Evolutionary conservation across 2,329 filamentous ascomycete genomes (phyloP), one percentile per base, ranked within the genome.

Genomic region (Proliferodiscus dingleyae): DNA sequence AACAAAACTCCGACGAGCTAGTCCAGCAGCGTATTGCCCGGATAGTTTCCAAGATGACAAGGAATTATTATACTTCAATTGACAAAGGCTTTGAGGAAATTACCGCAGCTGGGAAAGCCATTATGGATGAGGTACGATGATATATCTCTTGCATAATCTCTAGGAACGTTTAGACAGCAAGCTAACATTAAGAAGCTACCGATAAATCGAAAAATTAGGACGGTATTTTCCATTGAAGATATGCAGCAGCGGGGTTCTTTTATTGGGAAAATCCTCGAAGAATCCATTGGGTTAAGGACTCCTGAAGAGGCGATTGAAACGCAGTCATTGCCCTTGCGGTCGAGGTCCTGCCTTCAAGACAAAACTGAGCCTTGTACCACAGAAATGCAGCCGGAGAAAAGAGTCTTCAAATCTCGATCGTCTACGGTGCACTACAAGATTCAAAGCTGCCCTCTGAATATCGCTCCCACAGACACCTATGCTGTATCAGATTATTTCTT

Each of bases 31-130:
- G 34, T 16, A 54, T 59, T 18, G 50, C 45, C 44, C 22, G 46
- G 24, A 54, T 51, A 8, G 46, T 55, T 13, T 51, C 51, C 9
- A 55, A 41, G 38, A 57, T 57, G 52, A 56, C 52, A 10, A 51
- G 52, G 26, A 58, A 58, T 23, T 49, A 45, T 18, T 48, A 53
- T 22, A 2, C 9, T 19, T 5, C 34, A 18, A 6, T 4, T 37
- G 4, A 18, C 10, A 19, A 37, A 13, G 18, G 18, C 11, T 37
- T 13, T 23, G 11, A 22, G 18, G 34, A 21, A n/a, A 23, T n/a
- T 8, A 37, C 23, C 6, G 18, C 15, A 11, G 10, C 10, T 23
- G 34, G 19, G 5, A 23, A 37, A 23, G 34, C 18, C 11, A 37
- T 37, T 15, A 37, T 37, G 34, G 11, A n/a, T 10, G 11, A 37